Evolutionary conservation across 2,329 filamentous ascomycete genomes (phyloP).

Genomic region (Anthostomella pinea): DNA sequence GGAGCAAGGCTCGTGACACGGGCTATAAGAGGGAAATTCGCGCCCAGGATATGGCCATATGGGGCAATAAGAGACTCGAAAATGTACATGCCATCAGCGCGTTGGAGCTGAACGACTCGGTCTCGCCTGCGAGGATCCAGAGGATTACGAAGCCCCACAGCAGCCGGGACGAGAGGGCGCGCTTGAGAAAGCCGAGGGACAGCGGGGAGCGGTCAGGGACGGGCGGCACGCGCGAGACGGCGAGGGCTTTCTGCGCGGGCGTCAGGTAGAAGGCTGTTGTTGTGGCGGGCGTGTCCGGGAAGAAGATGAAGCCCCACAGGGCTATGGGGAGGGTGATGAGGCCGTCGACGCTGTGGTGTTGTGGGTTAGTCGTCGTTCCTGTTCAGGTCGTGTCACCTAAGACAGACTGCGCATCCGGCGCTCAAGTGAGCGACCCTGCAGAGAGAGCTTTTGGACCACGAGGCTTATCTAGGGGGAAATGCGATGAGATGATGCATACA

Average conservation of each 20-base stretch:
- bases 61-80: too few relatives aligned
- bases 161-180: slow-evolving; percentile 57
- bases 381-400: too few relatives aligned
- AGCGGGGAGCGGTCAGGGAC: slow-evolving; percentile 42
- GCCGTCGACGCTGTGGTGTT: slow-evolving; percentile 41
- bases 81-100: slow-evolving; percentile 53
- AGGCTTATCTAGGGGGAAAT: not conserved
- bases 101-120: slow-evolving; percentile 68
- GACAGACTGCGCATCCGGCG: too few relatives aligned
- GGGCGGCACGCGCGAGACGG: slow-evolving; percentile 38
- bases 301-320: slow-evolving; percentile 51
- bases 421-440: too few relatives aligned
- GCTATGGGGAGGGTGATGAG: slow-evolving; percentile 56
- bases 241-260: slow-evolving; percentile 33
- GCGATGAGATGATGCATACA: slow-evolving; percentile 19
- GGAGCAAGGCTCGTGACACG: too few relatives aligned
- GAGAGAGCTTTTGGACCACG: too few relatives aligned
- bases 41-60: too few relatives aligned
- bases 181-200: slow-evolving; percentile 48
- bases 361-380: slow-evolving; percentile 3
- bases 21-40: too few relatives aligned
- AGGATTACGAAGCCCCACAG: slow-evolving; percentile 66
- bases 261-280: slow-evolving; percentile 49
- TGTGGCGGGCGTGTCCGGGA: slow-evolving; percentile 51
- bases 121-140: slow-evolving; percentile 69